Evolutionary conservation across 108 stramenopile genomes (phyloP).

Genomic region (Cyclotella sp.): DNA sequence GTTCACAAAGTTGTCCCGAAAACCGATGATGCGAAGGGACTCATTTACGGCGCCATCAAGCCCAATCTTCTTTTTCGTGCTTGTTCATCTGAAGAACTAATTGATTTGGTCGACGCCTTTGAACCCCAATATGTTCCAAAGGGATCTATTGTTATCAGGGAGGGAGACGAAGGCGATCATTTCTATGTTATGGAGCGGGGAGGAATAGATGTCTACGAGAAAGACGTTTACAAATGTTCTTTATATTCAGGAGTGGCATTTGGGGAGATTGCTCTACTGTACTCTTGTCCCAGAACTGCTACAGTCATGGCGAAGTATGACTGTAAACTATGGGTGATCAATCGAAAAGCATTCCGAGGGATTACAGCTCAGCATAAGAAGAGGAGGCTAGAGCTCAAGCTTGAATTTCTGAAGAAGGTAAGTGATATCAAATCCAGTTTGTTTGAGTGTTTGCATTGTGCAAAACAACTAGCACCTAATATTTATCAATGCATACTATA

Average conservation of each 20-base stretch:
- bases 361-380: conserved; percentile 64
- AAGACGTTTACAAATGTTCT: conserved; percentile 31
- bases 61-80: conserved; percentile 59
- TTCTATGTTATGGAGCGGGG: conserved; percentile 73
- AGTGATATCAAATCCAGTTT: not conserved
- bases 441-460: not conserved
- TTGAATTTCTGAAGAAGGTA: conserved; percentile 63
- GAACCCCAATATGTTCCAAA: conserved; percentile 35
- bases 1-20: conserved; percentile 57
- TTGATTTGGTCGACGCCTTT: conserved; percentile 62
- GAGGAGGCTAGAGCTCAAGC: conserved; percentile 50
- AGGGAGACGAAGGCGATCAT: conserved; percentile 72
- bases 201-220: conserved; percentile 58
- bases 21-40: conserved; percentile 52
- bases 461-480: not conserved
- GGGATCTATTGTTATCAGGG: conserved; percentile 54
- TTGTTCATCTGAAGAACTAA: conserved; percentile 52
- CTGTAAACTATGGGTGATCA: conserved; percentile 66
- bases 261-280: conserved; percentile 88
- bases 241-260: conserved; percentile 63
- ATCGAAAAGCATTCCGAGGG: conserved; percentile 59
- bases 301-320: conserved; percentile 52
- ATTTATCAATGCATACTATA: conserved; percentile 15
- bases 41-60: conserved; percentile 72
- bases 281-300: conserved; percentile 79